phyloP scores from a whole-genome alignment of 495 filamentous ascomycete species.

The Copromyces sp. region DNA sequence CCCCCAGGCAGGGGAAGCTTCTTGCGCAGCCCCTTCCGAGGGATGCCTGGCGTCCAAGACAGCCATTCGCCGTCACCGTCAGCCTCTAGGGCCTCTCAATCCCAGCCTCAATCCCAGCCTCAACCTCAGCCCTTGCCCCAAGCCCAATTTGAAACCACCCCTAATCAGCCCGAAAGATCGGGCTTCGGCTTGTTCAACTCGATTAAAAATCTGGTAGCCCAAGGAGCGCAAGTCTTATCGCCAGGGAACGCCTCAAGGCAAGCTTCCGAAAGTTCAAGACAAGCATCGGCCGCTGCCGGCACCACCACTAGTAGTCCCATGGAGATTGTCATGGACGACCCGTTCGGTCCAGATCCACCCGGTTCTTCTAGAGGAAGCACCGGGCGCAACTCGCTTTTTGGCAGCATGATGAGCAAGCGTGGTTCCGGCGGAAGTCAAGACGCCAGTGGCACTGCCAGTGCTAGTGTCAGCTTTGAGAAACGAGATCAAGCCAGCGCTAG shows the following conservation, averaged over 20 bases:
- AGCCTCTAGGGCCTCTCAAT: background rate
- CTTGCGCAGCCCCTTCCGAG: constrained; percentile 43
- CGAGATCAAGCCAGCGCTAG: background rate
- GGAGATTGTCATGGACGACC: constrained; percentile 17
- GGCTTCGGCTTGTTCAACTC: constrained; percentile 18
- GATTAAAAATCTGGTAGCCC: constrained; percentile 17
- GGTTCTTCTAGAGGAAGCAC: constrained; percentile 11
- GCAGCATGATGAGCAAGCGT: constrained; percentile 3
- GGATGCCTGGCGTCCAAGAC: constrained; percentile 23
- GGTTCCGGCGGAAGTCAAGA: background rate
- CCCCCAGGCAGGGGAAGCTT: constrained; percentile 32
- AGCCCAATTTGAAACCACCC: background rate
- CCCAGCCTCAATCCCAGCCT: background rate
- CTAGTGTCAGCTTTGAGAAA: background rate
- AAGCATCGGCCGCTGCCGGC: background rate
- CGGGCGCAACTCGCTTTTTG: constrained; percentile 12
- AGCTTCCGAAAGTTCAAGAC: background rate
- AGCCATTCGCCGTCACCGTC: constrained; percentile 20
- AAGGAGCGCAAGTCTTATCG: constrained; percentile 19
- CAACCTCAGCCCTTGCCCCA: background rate
- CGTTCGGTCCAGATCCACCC: constrained; percentile 21
- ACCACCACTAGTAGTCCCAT: background rate
- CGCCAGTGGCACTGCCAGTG: background rate
- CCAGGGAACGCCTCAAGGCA: constrained; percentile 7
- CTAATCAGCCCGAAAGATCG: constrained; percentile 7